Evolutionary conservation across 306 rosid species (phyloP).

Genomic region (Quercus alba): DNA sequence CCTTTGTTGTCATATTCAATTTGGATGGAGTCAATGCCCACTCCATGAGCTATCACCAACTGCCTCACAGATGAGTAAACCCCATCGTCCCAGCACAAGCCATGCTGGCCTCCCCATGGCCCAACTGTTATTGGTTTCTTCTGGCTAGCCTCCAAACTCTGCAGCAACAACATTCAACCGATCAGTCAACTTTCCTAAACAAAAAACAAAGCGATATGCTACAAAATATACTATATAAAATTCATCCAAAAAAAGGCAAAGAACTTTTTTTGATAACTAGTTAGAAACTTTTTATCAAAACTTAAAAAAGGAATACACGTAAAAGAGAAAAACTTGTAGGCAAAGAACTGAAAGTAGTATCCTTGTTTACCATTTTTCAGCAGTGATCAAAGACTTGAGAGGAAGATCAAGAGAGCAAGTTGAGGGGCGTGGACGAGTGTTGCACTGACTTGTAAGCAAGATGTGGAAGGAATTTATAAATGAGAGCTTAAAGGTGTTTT

Average conservation of each 20-base stretch:
- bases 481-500: background rate
- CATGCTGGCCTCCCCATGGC: conserved; percentile 32
- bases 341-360: no score
- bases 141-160: background rate
- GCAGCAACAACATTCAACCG: background rate
- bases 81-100: conserved; percentile 25
- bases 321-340: no score
- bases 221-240: background rate
- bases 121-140: conserved; percentile 17
- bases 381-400: background rate
- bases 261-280: no score
- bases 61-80: conserved; percentile 16
- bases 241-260: no score
- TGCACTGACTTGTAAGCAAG: background rate
- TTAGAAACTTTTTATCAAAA: no score
- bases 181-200: background rate
- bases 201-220: background rate
- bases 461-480: background rate
- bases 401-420: background rate
- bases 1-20: conserved; percentile 23
- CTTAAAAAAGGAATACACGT: no score
- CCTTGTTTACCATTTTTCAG: conserved; percentile 11
- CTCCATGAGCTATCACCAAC: conserved; percentile 12
- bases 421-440: background rate
- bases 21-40: conserved; percentile 19